A percentile compares a stretch with the other conserved stretches of the same genome.
Evolutionary conservation across 805 yeast genomes (phyloP).

Genomic region (Starmerella scarabaei): DNA sequence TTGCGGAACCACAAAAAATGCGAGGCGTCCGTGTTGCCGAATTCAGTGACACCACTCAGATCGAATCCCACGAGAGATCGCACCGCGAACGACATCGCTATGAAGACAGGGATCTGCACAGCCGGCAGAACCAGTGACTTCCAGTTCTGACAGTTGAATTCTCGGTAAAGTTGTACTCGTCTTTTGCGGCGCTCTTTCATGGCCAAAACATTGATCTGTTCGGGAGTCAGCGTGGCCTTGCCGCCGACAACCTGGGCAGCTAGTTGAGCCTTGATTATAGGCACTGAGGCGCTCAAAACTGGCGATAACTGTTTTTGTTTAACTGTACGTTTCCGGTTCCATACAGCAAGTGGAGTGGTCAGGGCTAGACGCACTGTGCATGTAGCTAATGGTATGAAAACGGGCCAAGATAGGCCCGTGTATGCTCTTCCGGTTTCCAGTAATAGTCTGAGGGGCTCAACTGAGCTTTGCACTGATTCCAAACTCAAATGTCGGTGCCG

Average conservation of each 20-base stretch:
- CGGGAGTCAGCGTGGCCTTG: conserved; percentile 44
- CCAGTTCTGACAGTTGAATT: conserved; percentile 63
- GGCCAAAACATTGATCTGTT: conserved; percentile 62
- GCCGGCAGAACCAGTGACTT: conserved; percentile 56
- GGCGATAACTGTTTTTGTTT: conserved; percentile 65
- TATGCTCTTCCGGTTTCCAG: conserved; percentile 20
- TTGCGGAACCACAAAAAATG: conserved; percentile 52
- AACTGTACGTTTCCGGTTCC: conserved; percentile 54
- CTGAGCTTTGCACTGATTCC: conserved; percentile 11
- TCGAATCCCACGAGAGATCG: conserved; percentile 56
- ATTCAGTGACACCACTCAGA: conserved; percentile 20
- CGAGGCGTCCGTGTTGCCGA: conserved; percentile 17
- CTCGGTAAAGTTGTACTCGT: conserved; percentile 56
- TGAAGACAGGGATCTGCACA: conserved; percentile 80
- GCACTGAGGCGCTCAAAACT: conserved; percentile 57
- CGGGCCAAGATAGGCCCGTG: conserved; percentile 68
- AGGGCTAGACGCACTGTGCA: conserved; percentile 47
- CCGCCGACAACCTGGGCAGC: conserved; percentile 30
- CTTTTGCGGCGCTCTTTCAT: conserved; percentile 66
- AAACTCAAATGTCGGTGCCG: neutral
- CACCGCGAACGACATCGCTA: conserved; percentile 60
- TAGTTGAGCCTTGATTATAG: conserved; percentile 47
- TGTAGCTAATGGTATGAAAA: conserved; percentile 61
- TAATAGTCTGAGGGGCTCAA: conserved; percentile 16
- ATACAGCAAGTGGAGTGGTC: conserved; percentile 67